A percentile compares a stretch with the other conserved stretches of the same genome.
These are phyloP conservation scores for Tulasnella sp. DNA, from an alignment of 768 basidiomycete species.

Conservation along the genomic window DNA sequence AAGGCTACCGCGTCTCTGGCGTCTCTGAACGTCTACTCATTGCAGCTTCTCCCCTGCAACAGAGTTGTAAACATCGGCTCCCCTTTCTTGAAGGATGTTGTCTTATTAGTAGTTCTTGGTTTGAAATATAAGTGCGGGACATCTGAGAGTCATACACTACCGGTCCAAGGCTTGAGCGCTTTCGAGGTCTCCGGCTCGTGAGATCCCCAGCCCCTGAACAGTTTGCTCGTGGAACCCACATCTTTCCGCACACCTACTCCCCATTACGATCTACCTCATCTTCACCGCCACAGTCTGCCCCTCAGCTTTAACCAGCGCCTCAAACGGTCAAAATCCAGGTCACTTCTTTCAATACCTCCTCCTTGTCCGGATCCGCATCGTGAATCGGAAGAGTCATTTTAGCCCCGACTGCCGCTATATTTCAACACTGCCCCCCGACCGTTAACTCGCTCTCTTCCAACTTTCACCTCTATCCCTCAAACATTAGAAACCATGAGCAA, in stretches of 20 bases:
- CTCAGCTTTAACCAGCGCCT: neutral
- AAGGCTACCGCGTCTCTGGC: conserved; percentile 28
- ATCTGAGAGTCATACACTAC: neutral
- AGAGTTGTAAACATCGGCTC: neutral
- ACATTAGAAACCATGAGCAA: conserved; percentile 22
- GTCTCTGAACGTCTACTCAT: too few species aligned
- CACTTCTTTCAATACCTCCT: neutral
- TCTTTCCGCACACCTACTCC: neutral
- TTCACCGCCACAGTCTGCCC: neutral
- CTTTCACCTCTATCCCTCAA: neutral
- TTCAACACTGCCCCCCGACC: conserved; percentile 3
- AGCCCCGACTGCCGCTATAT: neutral
- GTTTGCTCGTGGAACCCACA: conserved; percentile 2
- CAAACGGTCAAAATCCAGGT: neutral
- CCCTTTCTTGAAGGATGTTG: neutral
- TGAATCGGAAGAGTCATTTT: conserved; percentile 8
- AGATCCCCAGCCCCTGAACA: neutral
- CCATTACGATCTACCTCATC: neutral
- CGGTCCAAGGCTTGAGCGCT: neutral
- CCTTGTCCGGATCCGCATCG: neutral
- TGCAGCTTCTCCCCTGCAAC: neutral
- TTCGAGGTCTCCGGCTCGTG: neutral
- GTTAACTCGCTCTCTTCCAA: neutral
- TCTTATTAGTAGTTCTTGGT: neutral
- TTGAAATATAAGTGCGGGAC: neutral